A percentile compares a stretch with the other conserved stretches of the same genome.
Conservation (phyloP, 176 grass and related monocot genomes). For the Oryza longistaminata region DNA sequence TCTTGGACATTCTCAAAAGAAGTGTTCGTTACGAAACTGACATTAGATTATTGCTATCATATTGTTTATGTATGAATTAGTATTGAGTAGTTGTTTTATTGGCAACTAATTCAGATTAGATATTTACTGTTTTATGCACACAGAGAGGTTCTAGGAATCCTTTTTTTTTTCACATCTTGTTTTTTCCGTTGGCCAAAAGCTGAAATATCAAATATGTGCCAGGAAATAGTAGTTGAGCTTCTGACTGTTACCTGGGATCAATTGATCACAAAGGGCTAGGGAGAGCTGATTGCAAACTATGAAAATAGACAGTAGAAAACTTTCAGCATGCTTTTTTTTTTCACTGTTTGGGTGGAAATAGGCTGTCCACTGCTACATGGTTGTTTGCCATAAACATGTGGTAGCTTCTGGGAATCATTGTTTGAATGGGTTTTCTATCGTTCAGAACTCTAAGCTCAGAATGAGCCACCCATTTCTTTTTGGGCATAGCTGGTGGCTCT, state of each 20-base stretch:
- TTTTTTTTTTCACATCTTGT: slow-evolving; percentile 4
- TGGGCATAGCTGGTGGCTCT: neutral
- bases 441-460: neutral
- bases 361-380: neutral
- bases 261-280: neutral
- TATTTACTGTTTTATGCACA: neutral
- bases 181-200: neutral
- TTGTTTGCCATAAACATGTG: neutral
- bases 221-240: neutral
- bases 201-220: neutral
- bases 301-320: neutral
- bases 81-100: slow-evolving; percentile 9
- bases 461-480: neutral
- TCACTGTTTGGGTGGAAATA: neutral
- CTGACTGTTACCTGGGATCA: neutral
- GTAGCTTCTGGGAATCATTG: neutral
- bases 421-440: neutral
- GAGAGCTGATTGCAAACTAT: neutral
- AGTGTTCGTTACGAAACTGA: slow-evolving; percentile 73
- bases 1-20: slow-evolving; percentile 97
- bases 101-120: slow-evolving; percentile 6
- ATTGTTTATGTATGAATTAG: slow-evolving; percentile 23
- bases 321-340: neutral
- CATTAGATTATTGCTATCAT: neutral
- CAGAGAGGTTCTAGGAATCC: neutral